A percentile compares a stretch with the other conserved stretches of the same genome.
Evolutionary conservation across 2,329 filamentous ascomycete species (phyloP).

Genomic region (Elsinoe perseae): DNA sequence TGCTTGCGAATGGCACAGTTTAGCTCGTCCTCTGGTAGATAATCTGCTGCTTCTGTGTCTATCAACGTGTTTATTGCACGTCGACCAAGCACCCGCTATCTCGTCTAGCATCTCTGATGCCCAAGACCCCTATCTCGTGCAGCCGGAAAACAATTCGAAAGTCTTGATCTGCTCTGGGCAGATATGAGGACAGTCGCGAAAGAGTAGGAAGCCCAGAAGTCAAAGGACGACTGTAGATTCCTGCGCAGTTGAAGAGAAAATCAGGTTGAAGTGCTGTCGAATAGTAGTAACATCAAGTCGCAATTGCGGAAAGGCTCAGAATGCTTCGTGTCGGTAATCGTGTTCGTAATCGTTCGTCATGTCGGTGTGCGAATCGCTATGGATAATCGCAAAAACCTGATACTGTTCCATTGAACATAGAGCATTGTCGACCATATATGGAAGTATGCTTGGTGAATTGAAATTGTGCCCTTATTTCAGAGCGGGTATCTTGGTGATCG

Average conservation of each 20-base stretch:
- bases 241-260: not conserved
- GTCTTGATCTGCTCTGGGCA: slow-evolving; percentile 1
- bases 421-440: not conserved
- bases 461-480: not conserved
- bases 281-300: not conserved
- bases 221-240: slow-evolving; percentile 1
- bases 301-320: slow-evolving; percentile 9
- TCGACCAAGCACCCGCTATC: not conserved
- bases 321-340: slow-evolving; percentile 9
- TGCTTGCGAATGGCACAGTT: not conserved
- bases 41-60: not conserved
- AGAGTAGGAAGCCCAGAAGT: not conserved
- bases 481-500: slow-evolving; percentile 11
- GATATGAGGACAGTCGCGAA: not conserved
- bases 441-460: not conserved
- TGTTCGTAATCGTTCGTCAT: slow-evolving; percentile 6
- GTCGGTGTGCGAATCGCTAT: not conserved
- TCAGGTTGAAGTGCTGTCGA: not conserved
- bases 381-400: not conserved
- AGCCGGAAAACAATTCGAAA: not conserved
- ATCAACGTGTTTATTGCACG: not conserved
- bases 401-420: not conserved
- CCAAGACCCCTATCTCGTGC: not conserved
- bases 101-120: slow-evolving; percentile 1
- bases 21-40: not conserved